Conservation (phyloP, 257 asterid genomes). For the Penstemon barbatus region DNA sequence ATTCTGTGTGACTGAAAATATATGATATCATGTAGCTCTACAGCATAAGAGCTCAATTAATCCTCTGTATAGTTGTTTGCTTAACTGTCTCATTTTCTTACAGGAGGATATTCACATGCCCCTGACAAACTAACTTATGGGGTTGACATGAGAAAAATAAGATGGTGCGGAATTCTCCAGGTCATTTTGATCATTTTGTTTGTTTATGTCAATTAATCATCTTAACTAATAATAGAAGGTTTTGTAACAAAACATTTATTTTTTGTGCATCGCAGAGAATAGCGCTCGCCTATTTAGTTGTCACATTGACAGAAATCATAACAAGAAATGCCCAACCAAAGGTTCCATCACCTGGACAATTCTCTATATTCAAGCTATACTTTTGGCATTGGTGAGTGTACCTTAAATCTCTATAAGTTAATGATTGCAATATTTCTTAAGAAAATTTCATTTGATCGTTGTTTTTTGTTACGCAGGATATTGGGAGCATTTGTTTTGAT, state of each 20-base stretch:
- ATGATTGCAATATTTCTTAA: neutral
- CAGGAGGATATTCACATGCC: slow-evolving; percentile 83
- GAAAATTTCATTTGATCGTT: slow-evolving; percentile 8
- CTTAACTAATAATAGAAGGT: slow-evolving; percentile 4
- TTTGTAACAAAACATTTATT: slow-evolving; percentile 7
- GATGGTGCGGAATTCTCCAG: slow-evolving; percentile 91
- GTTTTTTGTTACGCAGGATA: slow-evolving; percentile 42
- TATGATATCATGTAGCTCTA: neutral
- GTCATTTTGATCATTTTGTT: slow-evolving; percentile 33
- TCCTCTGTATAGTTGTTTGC: neutral
- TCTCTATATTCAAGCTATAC: slow-evolving; percentile 60
- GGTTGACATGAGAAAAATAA: slow-evolving; percentile 63
- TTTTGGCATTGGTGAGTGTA: slow-evolving; percentile 62
- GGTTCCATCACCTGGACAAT: slow-evolving; percentile 34
- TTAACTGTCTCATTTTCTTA: neutral
- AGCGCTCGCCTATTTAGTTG: slow-evolving; percentile 72
- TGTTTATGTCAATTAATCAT: slow-evolving; percentile 1
- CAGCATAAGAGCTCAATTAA: neutral
- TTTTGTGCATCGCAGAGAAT: slow-evolving; percentile 51
- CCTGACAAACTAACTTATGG: slow-evolving; percentile 74
- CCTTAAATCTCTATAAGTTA: slow-evolving; percentile 9
- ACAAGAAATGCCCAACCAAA: slow-evolving; percentile 37
- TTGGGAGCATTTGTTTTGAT: slow-evolving; percentile 49
- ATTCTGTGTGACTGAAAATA: neutral
- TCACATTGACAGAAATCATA: slow-evolving; percentile 54